Evolutionary conservation across 768 basidiomycete genomes (phyloP).

Genomic region (Favolaschia claudopus): DNA sequence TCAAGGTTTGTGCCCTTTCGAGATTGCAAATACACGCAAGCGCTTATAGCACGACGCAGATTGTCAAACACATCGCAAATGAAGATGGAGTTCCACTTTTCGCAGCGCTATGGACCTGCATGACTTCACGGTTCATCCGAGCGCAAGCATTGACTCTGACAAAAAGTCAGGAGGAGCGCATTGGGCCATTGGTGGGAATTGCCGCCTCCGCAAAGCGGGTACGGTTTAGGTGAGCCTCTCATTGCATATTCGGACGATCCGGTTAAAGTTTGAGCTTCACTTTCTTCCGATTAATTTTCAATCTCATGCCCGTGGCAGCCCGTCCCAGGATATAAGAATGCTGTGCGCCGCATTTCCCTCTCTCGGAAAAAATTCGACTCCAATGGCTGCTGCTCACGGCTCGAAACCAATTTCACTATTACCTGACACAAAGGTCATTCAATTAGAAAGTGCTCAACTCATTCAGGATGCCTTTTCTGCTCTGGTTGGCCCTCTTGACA

Average conservation of each 20-base stretch:
- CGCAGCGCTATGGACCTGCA: conserved; percentile 34
- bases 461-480: background rate
- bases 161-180: conserved; percentile 28
- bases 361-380: background rate
- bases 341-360: background rate
- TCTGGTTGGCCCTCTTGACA: background rate
- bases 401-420: background rate
- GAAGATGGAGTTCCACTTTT: conserved; percentile 29
- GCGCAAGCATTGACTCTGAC: conserved; percentile 31
- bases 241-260: conserved; percentile 2
- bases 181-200: conserved; percentile 11
- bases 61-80: conserved; percentile 36
- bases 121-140: conserved; percentile 28
- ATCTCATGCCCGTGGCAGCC: too few relatives aligned
- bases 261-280: background rate
- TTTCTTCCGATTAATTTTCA: background rate
- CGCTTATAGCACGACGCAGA: conserved; percentile 21
- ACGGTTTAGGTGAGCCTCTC: background rate
- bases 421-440: background rate
- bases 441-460: too few relatives aligned
- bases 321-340: background rate
- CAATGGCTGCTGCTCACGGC: background rate
- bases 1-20: conserved; percentile 35
- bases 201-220: conserved; percentile 6
- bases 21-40: too few relatives aligned